These are phyloP conservation scores for Yarrowia keelungensis DNA, from an alignment of 805 yeast genomes.

Conservation along the genomic window DNA sequence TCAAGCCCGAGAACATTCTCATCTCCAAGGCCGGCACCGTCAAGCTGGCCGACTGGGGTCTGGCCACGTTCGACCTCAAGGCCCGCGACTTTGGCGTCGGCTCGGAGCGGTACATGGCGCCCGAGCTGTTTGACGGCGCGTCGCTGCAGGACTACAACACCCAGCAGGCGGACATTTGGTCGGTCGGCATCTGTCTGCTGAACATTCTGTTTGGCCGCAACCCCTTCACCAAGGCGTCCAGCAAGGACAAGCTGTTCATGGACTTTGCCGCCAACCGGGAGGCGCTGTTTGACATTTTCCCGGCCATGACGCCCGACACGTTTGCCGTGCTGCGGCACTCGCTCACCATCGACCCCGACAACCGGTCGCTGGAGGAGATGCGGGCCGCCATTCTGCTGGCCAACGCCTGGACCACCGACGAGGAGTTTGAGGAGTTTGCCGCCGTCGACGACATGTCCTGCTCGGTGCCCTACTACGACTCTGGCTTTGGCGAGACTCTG, in stretches of 20 bases:
- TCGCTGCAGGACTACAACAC: conserved; percentile 65
- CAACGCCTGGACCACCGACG: conserved; percentile 81
- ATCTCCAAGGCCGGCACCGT: conserved; percentile 65
- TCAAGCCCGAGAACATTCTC: conserved; percentile 93
- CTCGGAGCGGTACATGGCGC: conserved; percentile 93
- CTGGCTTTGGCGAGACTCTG: conserved; percentile 35
- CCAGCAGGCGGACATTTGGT: conserved; percentile 86
- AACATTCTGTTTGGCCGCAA: conserved; percentile 87
- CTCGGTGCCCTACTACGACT: conserved; percentile 41
- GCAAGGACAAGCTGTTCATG: conserved; percentile 79
- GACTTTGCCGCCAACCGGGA: conserved; percentile 89
- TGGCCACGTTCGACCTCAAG: conserved; percentile 68
- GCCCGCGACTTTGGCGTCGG: conserved; percentile 86
- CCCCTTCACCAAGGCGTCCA: conserved; percentile 83
- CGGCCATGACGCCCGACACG: conserved; percentile 84
- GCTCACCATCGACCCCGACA: conserved; percentile 84
- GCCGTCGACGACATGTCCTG: conserved; percentile 53
- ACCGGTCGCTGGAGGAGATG: conserved; percentile 71
- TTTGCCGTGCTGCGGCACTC: conserved; percentile 81
- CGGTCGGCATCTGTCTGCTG: conserved; percentile 80
- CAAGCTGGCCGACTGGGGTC: conserved; percentile 86
- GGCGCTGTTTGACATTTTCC: conserved; percentile 88
- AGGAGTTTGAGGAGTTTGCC: conserved; percentile 60
- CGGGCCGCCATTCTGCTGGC: conserved; percentile 65
- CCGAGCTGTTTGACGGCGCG: conserved; percentile 76